These are phyloP conservation scores for Curvularia verruculosa DNA, from an alignment of 2,329 filamentous ascomycete genomes.

Conservation along the genomic window DNA sequence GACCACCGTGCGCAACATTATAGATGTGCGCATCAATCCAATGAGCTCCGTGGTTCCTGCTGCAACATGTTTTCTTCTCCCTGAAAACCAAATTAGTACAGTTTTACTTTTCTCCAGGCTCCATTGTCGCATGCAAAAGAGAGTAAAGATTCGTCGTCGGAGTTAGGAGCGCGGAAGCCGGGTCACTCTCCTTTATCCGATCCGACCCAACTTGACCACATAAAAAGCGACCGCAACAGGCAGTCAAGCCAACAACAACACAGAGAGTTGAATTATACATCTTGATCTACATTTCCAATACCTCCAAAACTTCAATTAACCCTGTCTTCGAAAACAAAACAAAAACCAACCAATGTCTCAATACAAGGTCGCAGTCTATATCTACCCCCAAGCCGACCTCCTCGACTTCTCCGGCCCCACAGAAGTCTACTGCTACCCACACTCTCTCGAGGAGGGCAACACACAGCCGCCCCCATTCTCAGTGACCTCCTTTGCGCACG, in stretches of 20 bases:
- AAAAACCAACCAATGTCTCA: slow-evolving; percentile 18
- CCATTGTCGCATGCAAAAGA: not conserved
- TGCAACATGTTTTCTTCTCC: not conserved
- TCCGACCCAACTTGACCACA: not conserved
- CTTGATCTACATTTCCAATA: not conserved
- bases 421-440: slow-evolving; percentile 45
- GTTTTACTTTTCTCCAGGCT: not conserved
- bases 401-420: slow-evolving; percentile 52
- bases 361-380: slow-evolving; percentile 48
- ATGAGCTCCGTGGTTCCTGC: not conserved
- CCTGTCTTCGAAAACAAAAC: not conserved
- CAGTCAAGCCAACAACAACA: too few species aligned
- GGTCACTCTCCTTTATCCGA: slow-evolving; percentile 6
- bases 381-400: slow-evolving; percentile 49
- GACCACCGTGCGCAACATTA: too few species aligned
- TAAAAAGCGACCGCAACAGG: not conserved
- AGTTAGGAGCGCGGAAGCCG: slow-evolving; percentile 6
- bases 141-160: not conserved
- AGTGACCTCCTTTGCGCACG: slow-evolving; percentile 44
- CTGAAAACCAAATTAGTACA: not conserved
- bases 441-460: slow-evolving; percentile 22
- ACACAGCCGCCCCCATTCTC: slow-evolving; percentile 35
- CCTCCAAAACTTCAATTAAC: not conserved
- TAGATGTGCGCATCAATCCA: not conserved
- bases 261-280: not conserved